Evolutionary conservation across 1,284 basidiomycete genomes (phyloP).

Genomic region (Sporisorium iseilematis-ciliati): DNA sequence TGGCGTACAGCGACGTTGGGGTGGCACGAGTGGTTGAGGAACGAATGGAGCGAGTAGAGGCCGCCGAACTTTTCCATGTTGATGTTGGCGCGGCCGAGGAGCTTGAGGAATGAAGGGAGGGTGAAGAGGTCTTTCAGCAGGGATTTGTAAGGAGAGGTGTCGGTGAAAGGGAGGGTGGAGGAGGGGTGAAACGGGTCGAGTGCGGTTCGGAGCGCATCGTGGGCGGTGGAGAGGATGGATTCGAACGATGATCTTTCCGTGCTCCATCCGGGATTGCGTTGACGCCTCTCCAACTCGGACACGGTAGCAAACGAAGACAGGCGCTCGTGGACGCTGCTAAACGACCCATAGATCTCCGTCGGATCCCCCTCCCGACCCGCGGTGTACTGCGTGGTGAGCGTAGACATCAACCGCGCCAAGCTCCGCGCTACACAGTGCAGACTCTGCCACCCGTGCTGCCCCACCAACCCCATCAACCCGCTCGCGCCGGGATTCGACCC

Average conservation of each 20-base stretch:
- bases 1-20: conserved; percentile 83
- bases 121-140: conserved; percentile 77
- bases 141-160: conserved; percentile 71
- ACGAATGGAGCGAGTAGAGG: conserved; percentile 85
- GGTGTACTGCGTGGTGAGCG: conserved; percentile 8
- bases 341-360: conserved; percentile 18
- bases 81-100: conserved; percentile 84
- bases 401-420: conserved; percentile 27
- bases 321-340: conserved; percentile 42
- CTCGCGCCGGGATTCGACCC: conserved; percentile 78
- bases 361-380: conserved; percentile 9
- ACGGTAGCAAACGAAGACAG: conserved; percentile 61
- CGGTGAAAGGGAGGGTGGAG: conserved; percentile 6
- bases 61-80: conserved; percentile 89
- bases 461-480: conserved; percentile 65
- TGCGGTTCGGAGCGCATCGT: conserved; percentile 33
- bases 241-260: conserved; percentile 50
- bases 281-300: conserved; percentile 59
- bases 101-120: conserved; percentile 79
- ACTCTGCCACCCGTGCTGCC: conserved; percentile 42
- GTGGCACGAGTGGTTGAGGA: conserved; percentile 84
- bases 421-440: conserved; percentile 37
- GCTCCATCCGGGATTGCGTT: conserved; percentile 62
- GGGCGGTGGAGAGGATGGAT: conserved; percentile 31
- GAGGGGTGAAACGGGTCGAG: conserved; percentile 72